Evolutionary conservation across 768 basidiomycete species (phyloP).

Genomic region (Auricularia sp.): DNA sequence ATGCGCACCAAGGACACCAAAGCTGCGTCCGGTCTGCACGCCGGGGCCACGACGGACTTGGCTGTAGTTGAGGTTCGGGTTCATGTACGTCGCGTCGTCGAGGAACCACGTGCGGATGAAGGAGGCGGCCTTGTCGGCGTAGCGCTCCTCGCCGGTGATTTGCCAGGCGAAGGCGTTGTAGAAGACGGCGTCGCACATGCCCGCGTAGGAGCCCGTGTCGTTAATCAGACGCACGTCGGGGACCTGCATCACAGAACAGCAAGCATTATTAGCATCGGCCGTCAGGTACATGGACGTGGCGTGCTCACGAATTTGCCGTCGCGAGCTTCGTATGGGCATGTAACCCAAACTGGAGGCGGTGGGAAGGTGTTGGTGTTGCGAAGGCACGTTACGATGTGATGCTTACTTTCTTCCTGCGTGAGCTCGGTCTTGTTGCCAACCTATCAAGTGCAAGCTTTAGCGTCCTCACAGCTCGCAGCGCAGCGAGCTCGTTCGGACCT

Average conservation of each 20-base stretch:
- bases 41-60: constrained; percentile 44
- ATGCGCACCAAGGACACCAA: constrained; percentile 31
- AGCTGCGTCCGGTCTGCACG: constrained; percentile 36
- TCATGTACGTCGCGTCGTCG: constrained; percentile 32
- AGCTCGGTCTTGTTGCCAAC: constrained; percentile 50
- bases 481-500: constrained; percentile 22
- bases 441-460: constrained; percentile 33
- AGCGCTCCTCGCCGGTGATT: constrained; percentile 26
- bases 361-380: neutral
- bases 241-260: constrained; percentile 21
- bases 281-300: too few species aligned
- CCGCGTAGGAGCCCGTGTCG: constrained; percentile 30
- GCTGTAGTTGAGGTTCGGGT: constrained; percentile 45
- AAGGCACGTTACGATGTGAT: neutral
- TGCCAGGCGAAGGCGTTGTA: constrained; percentile 37
- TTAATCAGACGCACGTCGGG: constrained; percentile 39
- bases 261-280: too few species aligned
- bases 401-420: constrained; percentile 38
- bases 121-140: constrained; percentile 39
- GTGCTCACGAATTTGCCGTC: constrained; percentile 47
- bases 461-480: constrained; percentile 23
- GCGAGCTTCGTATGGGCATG: constrained; percentile 36
- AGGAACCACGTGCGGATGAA: constrained; percentile 18
- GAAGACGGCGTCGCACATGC: constrained; percentile 33
- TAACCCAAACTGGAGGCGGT: constrained; percentile 24